Conservation (phyloP, 805 yeast genomes). For the Candida awuae region DNA sequence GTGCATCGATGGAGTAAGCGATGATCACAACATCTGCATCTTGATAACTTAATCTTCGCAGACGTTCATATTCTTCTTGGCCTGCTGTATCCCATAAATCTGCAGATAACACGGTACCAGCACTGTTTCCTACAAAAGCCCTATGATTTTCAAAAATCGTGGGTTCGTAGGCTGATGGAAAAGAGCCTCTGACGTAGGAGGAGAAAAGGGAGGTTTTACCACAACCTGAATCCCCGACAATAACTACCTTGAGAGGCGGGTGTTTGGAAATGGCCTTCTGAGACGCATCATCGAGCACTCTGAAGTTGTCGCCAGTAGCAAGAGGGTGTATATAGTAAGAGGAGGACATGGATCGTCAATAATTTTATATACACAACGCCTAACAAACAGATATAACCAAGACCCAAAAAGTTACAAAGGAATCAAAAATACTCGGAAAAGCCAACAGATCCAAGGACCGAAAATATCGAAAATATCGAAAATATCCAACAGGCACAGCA, state of each 20-base stretch:
- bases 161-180: conserved; percentile 96
- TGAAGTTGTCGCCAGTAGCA: conserved; percentile 20
- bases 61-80: conserved; percentile 82
- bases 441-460: too few species aligned
- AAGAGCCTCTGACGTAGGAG: conserved; percentile 90
- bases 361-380: too few species aligned
- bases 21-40: conserved; percentile 69
- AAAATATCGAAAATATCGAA: too few species aligned
- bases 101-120: conserved; percentile 75
- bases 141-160: conserved; percentile 94
- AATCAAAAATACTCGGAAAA: too few species aligned
- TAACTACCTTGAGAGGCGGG: conserved; percentile 46
- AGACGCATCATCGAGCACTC: conserved; percentile 15
- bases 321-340: conserved; percentile 14
- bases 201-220: conserved; percentile 94
- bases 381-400: too few species aligned
- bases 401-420: too few species aligned
- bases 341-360: neutral
- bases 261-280: conserved; percentile 28
- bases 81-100: conserved; percentile 97
- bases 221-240: conserved; percentile 99
- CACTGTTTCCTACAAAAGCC: conserved; percentile 80
- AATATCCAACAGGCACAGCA: too few species aligned
- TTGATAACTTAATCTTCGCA: conserved; percentile 81
- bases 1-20: conserved; percentile 64